phyloP scores from a whole-genome alignment of 2,329 filamentous ascomycete genomes.

The Canariomyces notabilis region DNA sequence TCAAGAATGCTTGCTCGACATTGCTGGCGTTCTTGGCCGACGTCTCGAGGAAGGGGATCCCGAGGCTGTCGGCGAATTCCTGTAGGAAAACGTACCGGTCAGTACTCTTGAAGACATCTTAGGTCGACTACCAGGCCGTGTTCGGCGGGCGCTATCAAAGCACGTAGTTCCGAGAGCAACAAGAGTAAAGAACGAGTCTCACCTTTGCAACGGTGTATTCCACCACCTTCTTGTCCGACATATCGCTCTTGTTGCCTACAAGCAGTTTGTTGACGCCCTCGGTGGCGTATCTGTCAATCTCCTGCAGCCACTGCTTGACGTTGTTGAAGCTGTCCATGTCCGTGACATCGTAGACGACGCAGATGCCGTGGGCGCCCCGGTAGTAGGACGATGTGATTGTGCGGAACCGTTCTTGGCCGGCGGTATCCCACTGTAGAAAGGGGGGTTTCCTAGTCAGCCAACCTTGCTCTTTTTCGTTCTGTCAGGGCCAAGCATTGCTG shows the following conservation, averaged over 20 bases:
- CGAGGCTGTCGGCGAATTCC: constrained; percentile 98
- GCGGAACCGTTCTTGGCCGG: constrained; percentile 98
- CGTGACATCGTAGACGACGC: constrained; percentile 99
- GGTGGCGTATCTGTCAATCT: constrained; percentile 98
- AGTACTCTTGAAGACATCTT: too few species aligned
- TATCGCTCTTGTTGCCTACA: constrained; percentile 99
- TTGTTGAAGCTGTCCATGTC: constrained; percentile 99
- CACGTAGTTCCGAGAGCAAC: constrained; percentile 7
- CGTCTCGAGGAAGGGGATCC: constrained; percentile 98
- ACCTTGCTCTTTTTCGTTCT: background rate
- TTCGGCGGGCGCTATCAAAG: constrained; percentile 1
- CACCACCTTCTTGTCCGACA: constrained; percentile 99
- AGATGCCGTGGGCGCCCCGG: constrained; percentile 97
- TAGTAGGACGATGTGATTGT: constrained; percentile 99
- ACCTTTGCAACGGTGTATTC: constrained; percentile 99
- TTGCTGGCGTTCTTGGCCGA: constrained; percentile 99
- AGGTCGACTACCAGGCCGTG: too few species aligned
- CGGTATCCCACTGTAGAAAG: constrained; percentile 91
- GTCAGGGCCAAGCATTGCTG: background rate
- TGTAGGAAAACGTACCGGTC: constrained; percentile 43
- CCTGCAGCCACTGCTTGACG: constrained; percentile 99
- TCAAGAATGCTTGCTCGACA: constrained; percentile 99
- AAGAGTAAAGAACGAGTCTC: constrained; percentile 30
- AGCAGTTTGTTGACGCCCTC: constrained; percentile 99
- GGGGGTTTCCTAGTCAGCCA: constrained; percentile 14